Evolutionary conservation across 2,329 filamentous ascomycete species (phyloP), one percentile per base, ranked within the genome.

Genomic region (Escovopsis sp.): DNA sequence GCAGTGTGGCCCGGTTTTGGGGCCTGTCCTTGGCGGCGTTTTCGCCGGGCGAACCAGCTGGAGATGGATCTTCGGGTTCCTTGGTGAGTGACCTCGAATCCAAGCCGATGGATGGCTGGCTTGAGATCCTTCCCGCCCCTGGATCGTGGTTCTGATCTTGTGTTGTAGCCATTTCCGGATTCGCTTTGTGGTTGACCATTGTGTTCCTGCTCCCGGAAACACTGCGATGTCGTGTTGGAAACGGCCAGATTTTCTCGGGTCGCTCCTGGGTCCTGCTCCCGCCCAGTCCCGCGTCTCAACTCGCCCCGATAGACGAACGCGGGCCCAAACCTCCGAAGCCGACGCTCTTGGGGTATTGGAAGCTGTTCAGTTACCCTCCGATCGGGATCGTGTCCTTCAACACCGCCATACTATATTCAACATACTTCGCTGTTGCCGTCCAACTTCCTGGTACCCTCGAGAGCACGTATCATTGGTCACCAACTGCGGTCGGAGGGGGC

Each of bases 61-160:
- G 62, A 46, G 62, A 40, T 65, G 61, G 60, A 51, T 58, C 4
- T 64, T 64, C 39, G 60, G 56, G 1, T 61, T 63, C 25, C 41
- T 58, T 14, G 49, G 45, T 47, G 37, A 19, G 39, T 31, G 2
- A 10, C 16, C 28, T 16, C 9, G 17, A 9, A 30, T 15, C 27
- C n/a, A 11, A 11, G 19, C 13, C 5, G 5, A n/a, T 13, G 18
- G 28, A 16, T n/a, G 28, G 10, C n/a, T 11, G 3, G 3, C 9
- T 25, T 25, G 8, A 9, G 11, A 25, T 8, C 21, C 21, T 8
- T 11, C 3, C 7, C 7, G 3, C 21, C 21, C 33, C n/a, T n/a
- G n/a, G n/a, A n/a, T n/a, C n/a, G n/a, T n/a, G n/a, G n/a, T n/a
- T n/a, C n/a, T n/a, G n/a, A n/a, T n/a, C n/a, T n/a, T n/a, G n/a